These are phyloP conservation scores for Trichoderma parareesei DNA, from an alignment of 495 filamentous ascomycete genomes.

Conservation along the genomic window DNA sequence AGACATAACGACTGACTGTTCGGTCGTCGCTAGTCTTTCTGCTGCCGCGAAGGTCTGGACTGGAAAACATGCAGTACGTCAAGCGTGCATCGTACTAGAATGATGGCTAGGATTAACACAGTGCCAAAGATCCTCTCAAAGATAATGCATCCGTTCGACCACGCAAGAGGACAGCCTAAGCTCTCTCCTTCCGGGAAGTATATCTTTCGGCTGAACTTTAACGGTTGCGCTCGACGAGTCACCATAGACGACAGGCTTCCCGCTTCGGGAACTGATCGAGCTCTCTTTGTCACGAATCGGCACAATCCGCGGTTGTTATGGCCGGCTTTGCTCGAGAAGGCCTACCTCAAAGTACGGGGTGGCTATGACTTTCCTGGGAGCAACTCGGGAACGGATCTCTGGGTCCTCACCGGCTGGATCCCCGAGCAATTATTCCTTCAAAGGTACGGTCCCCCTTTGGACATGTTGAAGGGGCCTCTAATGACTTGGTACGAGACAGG, in stretches of 20 bases:
- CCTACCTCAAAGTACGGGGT: slow-evolving; percentile 91
- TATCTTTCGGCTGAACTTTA: slow-evolving; percentile 86
- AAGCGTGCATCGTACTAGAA: slow-evolving; percentile 19
- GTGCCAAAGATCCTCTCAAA: slow-evolving; percentile 52
- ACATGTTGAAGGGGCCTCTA: background rate
- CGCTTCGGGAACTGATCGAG: slow-evolving; percentile 58
- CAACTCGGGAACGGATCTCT: slow-evolving; percentile 90
- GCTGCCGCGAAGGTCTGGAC: slow-evolving; percentile 49
- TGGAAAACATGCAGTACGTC: slow-evolving; percentile 9
- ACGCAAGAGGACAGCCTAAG: slow-evolving; percentile 41
- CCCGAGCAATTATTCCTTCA: slow-evolving; percentile 92
- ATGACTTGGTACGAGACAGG: slow-evolving; percentile 19
- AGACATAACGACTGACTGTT: slow-evolving; percentile 90
- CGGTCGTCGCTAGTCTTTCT: slow-evolving; percentile 91
- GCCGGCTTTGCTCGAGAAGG: slow-evolving; percentile 95
- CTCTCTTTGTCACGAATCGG: slow-evolving; percentile 82
- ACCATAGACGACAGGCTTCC: slow-evolving; percentile 90
- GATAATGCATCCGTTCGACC: slow-evolving; percentile 66
- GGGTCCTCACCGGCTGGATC: slow-evolving; percentile 89
- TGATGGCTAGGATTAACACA: background rate
- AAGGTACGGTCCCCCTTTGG: slow-evolving; percentile 29
- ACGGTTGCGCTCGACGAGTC: slow-evolving; percentile 82
- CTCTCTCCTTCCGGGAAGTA: slow-evolving; percentile 80
- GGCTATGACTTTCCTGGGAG: slow-evolving; percentile 99
- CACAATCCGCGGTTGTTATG: slow-evolving; percentile 69